These are phyloP conservation scores for Exophiala xenobiotica DNA, from an alignment of 2,329 filamentous ascomycete species.

Conservation along the genomic window DNA sequence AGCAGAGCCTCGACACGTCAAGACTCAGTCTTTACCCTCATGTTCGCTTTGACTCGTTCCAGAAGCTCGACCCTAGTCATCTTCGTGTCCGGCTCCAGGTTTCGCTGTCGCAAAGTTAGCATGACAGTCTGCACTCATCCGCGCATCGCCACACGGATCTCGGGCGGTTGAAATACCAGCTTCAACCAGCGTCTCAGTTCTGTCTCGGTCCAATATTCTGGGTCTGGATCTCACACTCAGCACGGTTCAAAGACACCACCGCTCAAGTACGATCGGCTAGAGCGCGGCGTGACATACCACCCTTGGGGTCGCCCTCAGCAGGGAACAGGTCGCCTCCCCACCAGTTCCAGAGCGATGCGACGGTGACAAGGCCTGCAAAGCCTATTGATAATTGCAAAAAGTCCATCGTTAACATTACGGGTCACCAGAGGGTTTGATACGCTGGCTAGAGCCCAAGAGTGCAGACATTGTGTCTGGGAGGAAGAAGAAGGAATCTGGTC, in stretches of 20 bases:
- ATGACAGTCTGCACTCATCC: no score
- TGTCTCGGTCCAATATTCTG: constrained; percentile 71
- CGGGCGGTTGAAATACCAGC: no score
- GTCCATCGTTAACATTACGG: constrained; percentile 3
- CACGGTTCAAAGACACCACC: no score
- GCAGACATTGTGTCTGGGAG: background rate
- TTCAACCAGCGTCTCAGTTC: constrained; percentile 80
- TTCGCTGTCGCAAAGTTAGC: constrained; percentile 50
- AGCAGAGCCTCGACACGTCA: no score
- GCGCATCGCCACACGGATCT: no score
- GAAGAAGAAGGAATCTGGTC: constrained; percentile 3
- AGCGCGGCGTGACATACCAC: constrained; percentile 55
- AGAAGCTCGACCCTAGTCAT: constrained; percentile 64
- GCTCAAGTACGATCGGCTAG: no score
- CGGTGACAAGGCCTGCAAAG: constrained; percentile 79
- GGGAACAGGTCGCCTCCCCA: constrained; percentile 87
- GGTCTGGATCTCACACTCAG: constrained; percentile 47
- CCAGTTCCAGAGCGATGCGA: constrained; percentile 78
- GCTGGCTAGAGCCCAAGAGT: no score
- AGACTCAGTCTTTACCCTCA: constrained; percentile 37
- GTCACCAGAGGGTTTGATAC: background rate
- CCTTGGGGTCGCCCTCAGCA: constrained; percentile 69
- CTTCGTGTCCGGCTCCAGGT: constrained; percentile 58
- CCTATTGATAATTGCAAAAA: constrained; percentile 47
- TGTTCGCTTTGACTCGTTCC: constrained; percentile 67